A percentile compares a stretch with the other conserved stretches of the same genome.
phyloP scores from a whole-genome alignment of 2,329 filamentous ascomycete genomes.

The Sporothrix euskadiensis region DNA sequence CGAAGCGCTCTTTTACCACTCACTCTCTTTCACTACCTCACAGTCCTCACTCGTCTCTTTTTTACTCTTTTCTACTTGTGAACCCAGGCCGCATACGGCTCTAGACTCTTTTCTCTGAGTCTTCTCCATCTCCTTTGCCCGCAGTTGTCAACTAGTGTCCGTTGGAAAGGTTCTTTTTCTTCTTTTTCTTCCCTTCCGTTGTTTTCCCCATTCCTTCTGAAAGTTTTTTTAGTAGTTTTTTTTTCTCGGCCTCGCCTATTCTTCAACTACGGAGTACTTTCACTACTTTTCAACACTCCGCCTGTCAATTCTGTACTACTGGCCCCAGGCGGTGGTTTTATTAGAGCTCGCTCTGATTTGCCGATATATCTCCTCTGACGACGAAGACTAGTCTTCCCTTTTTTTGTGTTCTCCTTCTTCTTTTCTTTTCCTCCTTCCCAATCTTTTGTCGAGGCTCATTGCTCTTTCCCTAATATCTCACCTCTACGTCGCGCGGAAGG shows the following conservation, averaged over 20 bases:
- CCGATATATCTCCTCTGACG: constrained; percentile 20
- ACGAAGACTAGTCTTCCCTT: not conserved
- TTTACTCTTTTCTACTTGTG: not conserved
- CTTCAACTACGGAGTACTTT: not conserved
- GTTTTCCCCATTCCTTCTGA: not conserved
- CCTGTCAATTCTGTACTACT: not conserved
- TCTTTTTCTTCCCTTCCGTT: not conserved
- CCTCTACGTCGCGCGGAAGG: not conserved
- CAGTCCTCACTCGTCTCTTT: not conserved
- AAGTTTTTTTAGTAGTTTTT: not conserved
- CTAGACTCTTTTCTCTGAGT: not conserved
- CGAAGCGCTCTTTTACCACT: constrained; percentile 13
- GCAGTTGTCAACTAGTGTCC: constrained; percentile 19
- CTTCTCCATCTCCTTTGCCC: not conserved
- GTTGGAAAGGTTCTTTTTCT: not conserved
- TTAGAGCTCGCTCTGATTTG: not conserved
- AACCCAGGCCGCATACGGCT: constrained; percentile 4
- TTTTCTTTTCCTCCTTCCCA: not conserved
- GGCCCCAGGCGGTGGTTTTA: not conserved
- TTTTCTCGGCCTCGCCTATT: constrained; percentile 1
- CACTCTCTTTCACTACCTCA: not conserved
- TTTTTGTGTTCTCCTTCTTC: not conserved
- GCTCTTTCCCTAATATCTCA: not conserved
- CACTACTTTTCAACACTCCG: not conserved
- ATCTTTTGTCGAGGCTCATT: not conserved